Conservation (phyloP, 805 yeast species). For the Kuraishia hungarica region DNA sequence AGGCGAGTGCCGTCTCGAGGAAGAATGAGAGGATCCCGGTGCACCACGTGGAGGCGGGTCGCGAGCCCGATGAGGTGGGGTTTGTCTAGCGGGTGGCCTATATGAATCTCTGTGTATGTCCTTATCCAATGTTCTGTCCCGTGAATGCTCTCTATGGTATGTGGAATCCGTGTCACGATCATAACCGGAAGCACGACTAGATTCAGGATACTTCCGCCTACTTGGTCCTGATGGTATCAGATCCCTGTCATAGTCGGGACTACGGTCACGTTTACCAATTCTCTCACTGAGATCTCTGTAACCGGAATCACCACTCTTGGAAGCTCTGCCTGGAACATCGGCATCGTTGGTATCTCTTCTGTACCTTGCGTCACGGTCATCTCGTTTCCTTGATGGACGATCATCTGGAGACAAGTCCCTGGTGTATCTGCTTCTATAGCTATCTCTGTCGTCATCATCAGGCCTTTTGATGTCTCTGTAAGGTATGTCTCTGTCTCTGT, state of each 20-base stretch:
- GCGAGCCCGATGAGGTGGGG: not conserved
- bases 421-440: conserved; percentile 12
- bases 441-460: conserved; percentile 9
- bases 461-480: conserved; percentile 7
- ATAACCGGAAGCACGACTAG: not conserved
- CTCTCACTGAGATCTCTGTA: not conserved
- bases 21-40: not conserved
- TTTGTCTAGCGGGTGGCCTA: not conserved
- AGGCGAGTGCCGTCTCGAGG: not conserved
- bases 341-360: not conserved
- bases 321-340: not conserved
- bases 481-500: not conserved
- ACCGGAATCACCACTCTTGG: not conserved
- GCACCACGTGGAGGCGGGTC: not conserved
- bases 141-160: not conserved
- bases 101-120: not conserved
- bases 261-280: not conserved
- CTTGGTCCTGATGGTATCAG: not conserved
- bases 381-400: not conserved
- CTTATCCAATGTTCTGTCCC: not conserved
- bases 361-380: not conserved
- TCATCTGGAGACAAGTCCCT: not conserved
- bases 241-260: conserved; percentile 6
- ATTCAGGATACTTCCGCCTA: not conserved
- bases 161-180: not conserved